A percentile compares a stretch with the other conserved stretches of the same genome.
Evolutionary conservation across 176 grass and related monocot species (phyloP).

Genomic region (Canna indica): DNA sequence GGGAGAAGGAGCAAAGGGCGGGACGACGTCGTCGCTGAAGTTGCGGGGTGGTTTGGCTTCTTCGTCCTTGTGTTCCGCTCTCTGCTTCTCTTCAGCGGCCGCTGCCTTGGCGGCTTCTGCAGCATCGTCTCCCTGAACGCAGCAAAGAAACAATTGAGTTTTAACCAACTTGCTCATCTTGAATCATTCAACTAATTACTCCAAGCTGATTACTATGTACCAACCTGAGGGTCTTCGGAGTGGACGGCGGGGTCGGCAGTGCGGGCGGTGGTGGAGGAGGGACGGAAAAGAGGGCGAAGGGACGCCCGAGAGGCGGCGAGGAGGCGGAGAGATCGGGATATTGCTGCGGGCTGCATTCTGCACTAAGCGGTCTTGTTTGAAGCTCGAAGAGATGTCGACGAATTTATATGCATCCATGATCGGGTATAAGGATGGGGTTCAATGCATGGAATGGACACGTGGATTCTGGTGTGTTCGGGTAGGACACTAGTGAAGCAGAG

Average conservation of each 20-base stretch:
- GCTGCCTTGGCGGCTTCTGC: conserved; percentile 29
- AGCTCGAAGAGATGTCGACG: background rate
- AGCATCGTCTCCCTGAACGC: conserved; percentile 31
- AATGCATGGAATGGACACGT: too few species aligned
- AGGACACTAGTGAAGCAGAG: too few species aligned
- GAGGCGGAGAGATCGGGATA: conserved; percentile 16
- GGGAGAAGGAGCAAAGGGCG: conserved; percentile 45
- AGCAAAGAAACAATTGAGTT: too few species aligned
- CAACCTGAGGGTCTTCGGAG: conserved; percentile 32
- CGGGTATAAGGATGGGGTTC: too few species aligned
- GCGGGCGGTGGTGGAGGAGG: background rate
- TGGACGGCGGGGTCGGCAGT: conserved; percentile 24
- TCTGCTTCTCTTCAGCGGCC: conserved; percentile 6
- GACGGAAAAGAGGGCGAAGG: background rate
- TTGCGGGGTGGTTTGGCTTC: background rate
- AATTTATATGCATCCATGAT: too few species aligned
- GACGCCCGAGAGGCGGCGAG: background rate
- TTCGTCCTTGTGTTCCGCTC: background rate
- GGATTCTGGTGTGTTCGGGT: too few species aligned
- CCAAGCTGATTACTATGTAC: too few species aligned
- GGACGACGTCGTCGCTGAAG: conserved; percentile 23
- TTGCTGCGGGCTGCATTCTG: background rate
- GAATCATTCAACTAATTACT: too few species aligned
- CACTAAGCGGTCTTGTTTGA: background rate
- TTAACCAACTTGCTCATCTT: too few species aligned